Evolutionary conservation across 106 monocot species (phyloP).

Genomic region (Allium sativum): DNA sequence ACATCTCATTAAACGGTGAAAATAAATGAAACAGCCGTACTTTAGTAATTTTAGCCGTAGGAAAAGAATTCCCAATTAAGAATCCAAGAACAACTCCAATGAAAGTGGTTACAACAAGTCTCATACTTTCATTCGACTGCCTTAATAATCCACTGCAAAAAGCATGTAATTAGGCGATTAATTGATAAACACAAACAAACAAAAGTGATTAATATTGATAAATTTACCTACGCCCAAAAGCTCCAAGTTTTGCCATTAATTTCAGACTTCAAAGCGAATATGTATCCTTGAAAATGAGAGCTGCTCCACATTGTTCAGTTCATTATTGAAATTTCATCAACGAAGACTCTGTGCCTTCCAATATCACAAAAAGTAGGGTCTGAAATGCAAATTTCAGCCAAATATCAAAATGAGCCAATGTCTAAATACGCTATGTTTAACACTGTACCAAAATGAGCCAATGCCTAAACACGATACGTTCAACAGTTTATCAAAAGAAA

Average conservation of each 20-base stretch:
- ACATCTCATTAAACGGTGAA: neutral
- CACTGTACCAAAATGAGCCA: too few species aligned
- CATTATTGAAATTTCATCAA: conserved; percentile 7
- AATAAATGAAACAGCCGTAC: conserved; percentile 8
- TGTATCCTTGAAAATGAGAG: conserved; percentile 7
- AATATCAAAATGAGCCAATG: too few species aligned
- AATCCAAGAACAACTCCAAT: conserved; percentile 58
- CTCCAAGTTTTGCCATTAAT: conserved; percentile 38
- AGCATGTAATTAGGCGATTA: neutral
- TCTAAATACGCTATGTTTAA: too few species aligned
- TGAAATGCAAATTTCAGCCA: neutral
- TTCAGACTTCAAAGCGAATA: conserved; percentile 5
- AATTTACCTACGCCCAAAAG: conserved; percentile 25
- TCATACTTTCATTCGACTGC: conserved; percentile 51
- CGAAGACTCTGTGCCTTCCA: neutral
- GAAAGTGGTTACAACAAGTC: conserved; percentile 36
- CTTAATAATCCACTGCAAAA: conserved; percentile 26
- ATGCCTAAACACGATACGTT: too few species aligned
- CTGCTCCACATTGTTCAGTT: conserved; percentile 17
- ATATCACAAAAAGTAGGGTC: neutral
- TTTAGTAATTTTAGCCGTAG: conserved; percentile 48
- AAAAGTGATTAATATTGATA: conserved; percentile 1
- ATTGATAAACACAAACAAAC: neutral
- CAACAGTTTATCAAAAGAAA: too few species aligned
- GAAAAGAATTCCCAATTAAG: conserved; percentile 63